Conservation (phyloP, 169 alveolate species). For the Plasmodium vinckei region DNA sequence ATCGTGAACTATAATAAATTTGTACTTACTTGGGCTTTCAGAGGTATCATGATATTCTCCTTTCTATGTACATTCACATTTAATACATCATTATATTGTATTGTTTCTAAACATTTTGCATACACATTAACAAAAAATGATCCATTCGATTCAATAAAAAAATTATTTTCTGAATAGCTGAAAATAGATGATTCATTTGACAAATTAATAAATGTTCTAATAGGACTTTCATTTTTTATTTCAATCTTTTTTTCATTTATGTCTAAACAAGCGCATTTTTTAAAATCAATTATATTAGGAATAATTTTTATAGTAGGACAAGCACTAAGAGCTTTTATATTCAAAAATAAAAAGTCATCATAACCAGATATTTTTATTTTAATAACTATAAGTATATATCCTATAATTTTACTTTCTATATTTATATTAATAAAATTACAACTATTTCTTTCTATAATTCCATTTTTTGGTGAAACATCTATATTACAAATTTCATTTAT, state of each 20-base stretch:
- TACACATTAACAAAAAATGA: slow-evolving; percentile 25
- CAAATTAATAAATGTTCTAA: slow-evolving; percentile 53
- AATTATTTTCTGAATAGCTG: slow-evolving; percentile 39
- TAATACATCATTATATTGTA: slow-evolving; percentile 20
- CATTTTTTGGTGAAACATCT: slow-evolving; percentile 18
- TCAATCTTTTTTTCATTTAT: slow-evolving; percentile 48
- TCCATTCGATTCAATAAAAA: slow-evolving; percentile 28
- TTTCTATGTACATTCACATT: slow-evolving; percentile 40
- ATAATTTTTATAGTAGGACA: slow-evolving; percentile 68
- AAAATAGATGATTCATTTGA: slow-evolving; percentile 39
- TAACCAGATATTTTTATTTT: slow-evolving; percentile 57
- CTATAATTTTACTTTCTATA: slow-evolving; percentile 54
- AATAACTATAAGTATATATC: slow-evolving; percentile 53
- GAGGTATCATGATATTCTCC: slow-evolving; percentile 29
- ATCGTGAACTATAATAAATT: too few species aligned
- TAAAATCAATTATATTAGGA: slow-evolving; percentile 64
- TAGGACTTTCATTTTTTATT: slow-evolving; percentile 75
- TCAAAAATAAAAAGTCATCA: slow-evolving; percentile 54
- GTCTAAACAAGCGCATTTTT: slow-evolving; percentile 67
- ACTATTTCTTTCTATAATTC: slow-evolving; percentile 33
- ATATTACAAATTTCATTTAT: slow-evolving; percentile 29
- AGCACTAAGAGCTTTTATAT: slow-evolving; percentile 52
- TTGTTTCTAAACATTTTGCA: slow-evolving; percentile 57
- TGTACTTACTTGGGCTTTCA: slow-evolving; percentile 36
- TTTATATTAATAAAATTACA: slow-evolving; percentile 21